phyloP scores from a whole-genome alignment of 106 monocot genomes.

The Platanthera zijinensis region DNA sequence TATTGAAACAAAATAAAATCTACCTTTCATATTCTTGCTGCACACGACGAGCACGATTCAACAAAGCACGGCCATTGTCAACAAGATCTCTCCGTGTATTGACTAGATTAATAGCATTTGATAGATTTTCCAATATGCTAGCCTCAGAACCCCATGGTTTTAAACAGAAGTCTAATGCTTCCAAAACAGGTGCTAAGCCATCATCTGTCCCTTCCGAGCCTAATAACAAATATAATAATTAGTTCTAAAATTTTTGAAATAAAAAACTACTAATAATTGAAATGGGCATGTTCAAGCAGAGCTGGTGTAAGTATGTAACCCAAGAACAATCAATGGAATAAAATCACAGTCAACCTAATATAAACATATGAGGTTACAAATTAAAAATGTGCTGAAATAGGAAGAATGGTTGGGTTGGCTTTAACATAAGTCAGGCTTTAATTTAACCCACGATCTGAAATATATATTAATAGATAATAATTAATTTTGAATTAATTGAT shows the following conservation, averaged over 20 bases:
- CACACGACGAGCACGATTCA: conserved; percentile 73
- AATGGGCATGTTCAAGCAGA: background rate
- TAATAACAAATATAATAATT: conserved; percentile 7
- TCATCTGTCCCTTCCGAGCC: conserved; percentile 55
- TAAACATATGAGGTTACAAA: too few species aligned
- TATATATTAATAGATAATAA: too few species aligned
- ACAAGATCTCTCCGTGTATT: conserved; percentile 61
- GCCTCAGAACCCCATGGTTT: conserved; percentile 89
- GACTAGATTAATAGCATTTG: conserved; percentile 75
- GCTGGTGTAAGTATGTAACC: background rate
- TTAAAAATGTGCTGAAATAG: too few species aligned
- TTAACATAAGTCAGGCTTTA: too few species aligned
- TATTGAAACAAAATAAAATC: background rate
- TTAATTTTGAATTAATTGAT: too few species aligned
- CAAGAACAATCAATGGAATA: too few species aligned
- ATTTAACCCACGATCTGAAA: too few species aligned
- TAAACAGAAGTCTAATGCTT: conserved; percentile 77
- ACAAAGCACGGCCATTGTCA: conserved; percentile 71
- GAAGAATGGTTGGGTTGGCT: too few species aligned
- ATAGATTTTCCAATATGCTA: conserved; percentile 81
- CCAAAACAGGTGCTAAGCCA: conserved; percentile 69
- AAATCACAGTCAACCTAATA: too few species aligned
- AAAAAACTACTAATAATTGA: background rate
- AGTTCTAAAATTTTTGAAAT: background rate
- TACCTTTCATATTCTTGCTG: conserved; percentile 89